Evolutionary conservation across 2,329 filamentous ascomycete genomes (phyloP), one percentile per base, ranked within the genome.

Genomic region (Fulvia fulva): DNA sequence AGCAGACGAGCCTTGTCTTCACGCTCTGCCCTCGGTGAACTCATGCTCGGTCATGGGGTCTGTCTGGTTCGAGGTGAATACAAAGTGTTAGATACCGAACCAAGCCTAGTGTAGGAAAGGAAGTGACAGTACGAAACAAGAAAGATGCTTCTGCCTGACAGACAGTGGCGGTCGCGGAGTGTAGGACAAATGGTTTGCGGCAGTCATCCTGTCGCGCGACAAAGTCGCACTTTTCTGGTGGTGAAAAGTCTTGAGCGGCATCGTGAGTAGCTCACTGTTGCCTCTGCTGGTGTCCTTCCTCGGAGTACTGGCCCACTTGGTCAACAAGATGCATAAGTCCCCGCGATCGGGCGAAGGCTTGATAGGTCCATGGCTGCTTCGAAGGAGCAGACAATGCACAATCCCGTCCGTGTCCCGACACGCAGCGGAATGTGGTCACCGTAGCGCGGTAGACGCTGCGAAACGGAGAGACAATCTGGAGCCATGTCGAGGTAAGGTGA

Each of bases 1-100:
- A 52, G 19, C 16, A 52, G 51, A 30, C 47, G 43, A 26, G 49
- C 49, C 43, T 61, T 61, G 46, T 56, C 47, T 41, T 62, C 62
- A 51, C 56, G 28, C 45, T 66, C 56, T 30, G 51, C 16, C 50
- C 55, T 59, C 16, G 63, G 44, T 22, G 60, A 55, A 51, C 58
- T 61, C 64, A 66, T 66, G 23, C n/a, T 63, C 56, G 22, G 52
- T 22, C 50, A 60, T 63, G 14, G 47, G 51, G 30, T 43, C 49
- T 46, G 47, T 32, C 5, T 30, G 3, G 14, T 28, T 32, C 26
- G 19, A 50, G n/a, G 14, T n/a, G 11, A 4, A 32, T 16, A 2
- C 9, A 19, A 44, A 43, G 34, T 51, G 16, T n/a, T 26, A 21
- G 49, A 46, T 25, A 43, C 8, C 25, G n/a, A n/a, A n/a, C n/a